Evolutionary conservation across 2,329 filamentous ascomycete species (phyloP), one percentile per base, ranked within the genome.

Genomic region (Aspergillus calidoustus): DNA sequence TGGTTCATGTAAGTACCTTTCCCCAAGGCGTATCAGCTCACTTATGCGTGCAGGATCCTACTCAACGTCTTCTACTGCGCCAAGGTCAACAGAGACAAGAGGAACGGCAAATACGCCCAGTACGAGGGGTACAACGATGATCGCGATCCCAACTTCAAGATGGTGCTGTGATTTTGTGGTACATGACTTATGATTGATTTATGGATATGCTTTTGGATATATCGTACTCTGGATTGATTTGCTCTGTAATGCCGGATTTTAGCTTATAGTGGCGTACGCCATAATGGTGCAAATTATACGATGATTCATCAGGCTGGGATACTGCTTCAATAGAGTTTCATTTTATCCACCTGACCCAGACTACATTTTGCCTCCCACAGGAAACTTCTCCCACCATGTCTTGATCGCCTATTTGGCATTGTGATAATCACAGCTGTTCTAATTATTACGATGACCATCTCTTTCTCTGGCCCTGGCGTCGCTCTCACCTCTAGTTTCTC

Each of bases 81-180:
- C 64, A 90, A 88, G 74, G 80, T 89, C 28, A 90, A 90, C 69
- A 78, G 76, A 7, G 87, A 89, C 69, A 90, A 90, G 76, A 77
- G 72, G 13, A 77, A 68, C 4, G 87, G 87, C 1, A 88, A 86
- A 69, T 86, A 88, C 67, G 83, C 83, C 54, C 70, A 84, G 64
- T 89, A 82, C 67, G 76, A 76, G 44, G 87, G 85, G 0, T 84
- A 74, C 62, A 85, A 84, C 0, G 88, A 90, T 69, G 88, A 90
- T 67, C 79, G 88, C 25, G 86, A 90, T 64, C 88, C 88, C 0
- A 73, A 78, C 2, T 90, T 90, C 67, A 83, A 79, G 64, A 81
- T 89, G 80, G 80, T 90, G 8, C 67, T 89, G 66, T 89, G 73
- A 76, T 44, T 8, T 30, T 9, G 11, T 22, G 46, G 30, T 34